Evolutionary conservation across 75 land plant species (phyloP).

Genomic region (Gnetum montanum): DNA sequence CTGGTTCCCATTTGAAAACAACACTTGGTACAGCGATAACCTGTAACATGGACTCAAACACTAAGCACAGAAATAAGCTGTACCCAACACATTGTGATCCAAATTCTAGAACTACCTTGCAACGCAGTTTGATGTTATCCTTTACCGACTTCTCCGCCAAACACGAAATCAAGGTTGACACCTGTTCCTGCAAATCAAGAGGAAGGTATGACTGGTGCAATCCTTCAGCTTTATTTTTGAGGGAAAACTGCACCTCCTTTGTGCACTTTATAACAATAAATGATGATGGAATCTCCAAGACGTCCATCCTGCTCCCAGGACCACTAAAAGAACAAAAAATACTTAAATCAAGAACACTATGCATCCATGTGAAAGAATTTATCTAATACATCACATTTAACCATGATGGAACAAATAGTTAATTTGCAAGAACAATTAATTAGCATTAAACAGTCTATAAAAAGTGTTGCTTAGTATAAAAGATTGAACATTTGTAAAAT

Average conservation of each 20-base stretch:
- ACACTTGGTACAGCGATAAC: conserved; percentile 17
- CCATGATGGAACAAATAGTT: too few relatives aligned
- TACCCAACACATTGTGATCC: background rate
- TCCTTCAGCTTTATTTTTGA: background rate
- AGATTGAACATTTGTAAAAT: too few relatives aligned
- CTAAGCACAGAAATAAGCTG: conserved; percentile 25
- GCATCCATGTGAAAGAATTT: too few relatives aligned
- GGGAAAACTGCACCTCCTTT: background rate
- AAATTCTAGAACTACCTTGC: background rate
- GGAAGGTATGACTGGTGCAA: background rate
- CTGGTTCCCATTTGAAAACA: conserved; percentile 17
- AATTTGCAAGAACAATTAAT: too few relatives aligned
- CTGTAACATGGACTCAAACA: too few relatives aligned
- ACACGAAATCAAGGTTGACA: background rate
- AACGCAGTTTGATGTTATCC: background rate
- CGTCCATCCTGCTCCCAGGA: background rate
- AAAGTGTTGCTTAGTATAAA: too few relatives aligned
- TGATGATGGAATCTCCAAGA: conserved; percentile 1
- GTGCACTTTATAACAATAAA: background rate
- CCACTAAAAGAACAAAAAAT: conserved; percentile 5
- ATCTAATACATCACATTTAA: too few relatives aligned
- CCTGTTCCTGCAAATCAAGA: too few relatives aligned
- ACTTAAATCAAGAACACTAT: too few relatives aligned
- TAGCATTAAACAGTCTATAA: too few relatives aligned
- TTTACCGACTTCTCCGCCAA: background rate